Base-by-base conservation (phyloP, 331 rosid genomes). In the Rosa hybrid region DNA sequence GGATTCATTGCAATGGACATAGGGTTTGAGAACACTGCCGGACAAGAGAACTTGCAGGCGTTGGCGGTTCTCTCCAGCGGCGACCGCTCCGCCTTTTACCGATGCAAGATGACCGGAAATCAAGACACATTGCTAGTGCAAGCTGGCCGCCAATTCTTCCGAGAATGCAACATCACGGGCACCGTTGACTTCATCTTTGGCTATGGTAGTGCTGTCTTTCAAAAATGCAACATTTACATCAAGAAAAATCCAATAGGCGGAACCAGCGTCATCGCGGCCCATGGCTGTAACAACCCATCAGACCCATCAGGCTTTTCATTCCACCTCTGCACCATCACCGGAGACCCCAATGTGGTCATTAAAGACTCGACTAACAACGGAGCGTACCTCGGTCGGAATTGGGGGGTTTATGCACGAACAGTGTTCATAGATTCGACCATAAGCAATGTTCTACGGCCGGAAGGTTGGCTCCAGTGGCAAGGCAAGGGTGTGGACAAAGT, bases 1-100 rank as follows among this genome's bases (percentile, higher is more conserved):
- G 76, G 84, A 68, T 68, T 81, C 71, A 7, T 81, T 4, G 84
- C 84, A 7, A 68, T 75, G 30, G 38, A 75, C 62, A 45, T 75
- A 51, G 84, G 80, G 70, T 81, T 81, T 1, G 64, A 56, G 42
- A 81, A 81, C 77, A 46, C 76, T 0, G 84, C 84, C 0, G 80
- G 80, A 57, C 45, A 75, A 2, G 14, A n/a, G 44, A 45, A 44
- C 1, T 1, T 4, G 16, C 84, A 81, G 53, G 84, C 80, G 0
- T 16, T 81, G 12, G 80, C 76, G 2, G 76, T 81, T 45, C 71
- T 16, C 38, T 75, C 80, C 23, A 11, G 25, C 0, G 57, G 71
- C 4, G 84, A 75, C 7, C 25, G 42, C 7, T 34, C 80, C 2
- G 44, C 23, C 53, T 81, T 81, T 75, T 68, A 50, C 23, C 23